Evolutionary conservation across 2,329 filamentous ascomycete genomes (phyloP), one percentile per base, ranked within the genome.

Genomic region (Colletotrichum sp.): DNA sequence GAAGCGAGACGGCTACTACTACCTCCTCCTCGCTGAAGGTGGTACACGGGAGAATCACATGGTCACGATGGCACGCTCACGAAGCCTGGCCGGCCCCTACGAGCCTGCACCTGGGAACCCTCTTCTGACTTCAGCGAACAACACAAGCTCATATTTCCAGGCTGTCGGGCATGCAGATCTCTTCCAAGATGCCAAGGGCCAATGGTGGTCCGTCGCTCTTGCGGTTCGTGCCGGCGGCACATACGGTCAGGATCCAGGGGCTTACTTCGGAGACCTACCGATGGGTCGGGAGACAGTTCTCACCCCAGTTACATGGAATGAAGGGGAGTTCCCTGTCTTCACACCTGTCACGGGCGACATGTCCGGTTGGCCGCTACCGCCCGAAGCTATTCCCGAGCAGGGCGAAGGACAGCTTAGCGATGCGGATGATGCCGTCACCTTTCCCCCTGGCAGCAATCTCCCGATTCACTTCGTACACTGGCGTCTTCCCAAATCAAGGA

Each of bases 391-490:
- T 1, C 79, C 85, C 5, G 75, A 84, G 21, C 63, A 79, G 3
- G 83, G 83, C 2, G 67, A 81, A 59, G 85, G 89, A 30, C 86
- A 87, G 8, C 87, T 83, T 77, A 86, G 86, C 72, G 80, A 82
- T 9, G 84, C 84, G 15, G 83, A 84, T 3, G 89, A 91, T 77
- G 77, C 80, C 10, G 82, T 89, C 60, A 84, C 87, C 28, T 92
- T 92, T 79, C 77, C 82, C 9, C 84, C 86, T 0, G 84, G 84
- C 0, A 85, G 85, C 1, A 78, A 80, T 1, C 81, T 92, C 0
- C 90, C 91, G 5, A 84, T 84, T 1, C 89, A 92, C 78, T 90
- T 93, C 77, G 86, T 90, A 2, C 86, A 90, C 84, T 92, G 90
- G 85, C 86, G 92, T 6, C 89, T 87, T 13, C 91, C 90, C 2